Conservation (phyloP, 2,329 filamentous ascomycete genomes). For the Monosporascus sp. region DNA sequence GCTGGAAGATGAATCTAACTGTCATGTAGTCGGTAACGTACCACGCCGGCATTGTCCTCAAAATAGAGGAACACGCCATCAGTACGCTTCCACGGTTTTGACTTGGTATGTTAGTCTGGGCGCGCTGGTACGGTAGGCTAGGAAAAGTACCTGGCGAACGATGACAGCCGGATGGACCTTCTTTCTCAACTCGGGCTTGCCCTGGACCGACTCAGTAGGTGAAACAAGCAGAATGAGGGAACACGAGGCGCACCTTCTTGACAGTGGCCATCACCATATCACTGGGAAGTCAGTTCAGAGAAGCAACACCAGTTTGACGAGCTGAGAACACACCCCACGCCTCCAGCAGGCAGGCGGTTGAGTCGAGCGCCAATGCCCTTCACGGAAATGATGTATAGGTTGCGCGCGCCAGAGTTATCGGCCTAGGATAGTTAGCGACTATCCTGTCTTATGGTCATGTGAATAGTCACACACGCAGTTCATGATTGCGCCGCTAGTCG, state of each 20-base stretch:
- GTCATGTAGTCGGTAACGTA: slow-evolving; percentile 43
- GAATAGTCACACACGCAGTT: slow-evolving; percentile 57
- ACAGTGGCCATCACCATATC: no score
- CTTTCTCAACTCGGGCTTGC: no score
- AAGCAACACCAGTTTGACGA: no score
- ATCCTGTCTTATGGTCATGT: no score
- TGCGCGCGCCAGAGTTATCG: slow-evolving; percentile 97
- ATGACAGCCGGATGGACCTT: no score
- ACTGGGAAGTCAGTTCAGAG: slow-evolving; percentile 55
- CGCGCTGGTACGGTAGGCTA: slow-evolving; percentile 53
- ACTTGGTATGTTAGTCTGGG: slow-evolving; percentile 88
- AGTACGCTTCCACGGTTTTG: slow-evolving; percentile 96
- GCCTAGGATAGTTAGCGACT: slow-evolving; percentile 30
- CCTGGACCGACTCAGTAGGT: no score
- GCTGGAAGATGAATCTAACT: no score
- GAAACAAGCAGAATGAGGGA: no score
- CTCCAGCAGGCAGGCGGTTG: slow-evolving; percentile 92
- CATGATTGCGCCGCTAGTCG: slow-evolving; percentile 84
- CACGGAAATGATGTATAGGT: slow-evolving; percentile 99
- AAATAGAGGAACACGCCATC: slow-evolving; percentile 99
- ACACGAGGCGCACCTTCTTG: no score
- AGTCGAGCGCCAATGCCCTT: slow-evolving; percentile 96
- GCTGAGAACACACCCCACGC: slow-evolving; percentile 57
- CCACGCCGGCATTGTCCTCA: slow-evolving; percentile 98
- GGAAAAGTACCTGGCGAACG: no score